A percentile compares a stretch with the other conserved stretches of the same genome.
Conservation (phyloP, 2,329 filamentous ascomycete species). For the Talaromyces sp. region DNA sequence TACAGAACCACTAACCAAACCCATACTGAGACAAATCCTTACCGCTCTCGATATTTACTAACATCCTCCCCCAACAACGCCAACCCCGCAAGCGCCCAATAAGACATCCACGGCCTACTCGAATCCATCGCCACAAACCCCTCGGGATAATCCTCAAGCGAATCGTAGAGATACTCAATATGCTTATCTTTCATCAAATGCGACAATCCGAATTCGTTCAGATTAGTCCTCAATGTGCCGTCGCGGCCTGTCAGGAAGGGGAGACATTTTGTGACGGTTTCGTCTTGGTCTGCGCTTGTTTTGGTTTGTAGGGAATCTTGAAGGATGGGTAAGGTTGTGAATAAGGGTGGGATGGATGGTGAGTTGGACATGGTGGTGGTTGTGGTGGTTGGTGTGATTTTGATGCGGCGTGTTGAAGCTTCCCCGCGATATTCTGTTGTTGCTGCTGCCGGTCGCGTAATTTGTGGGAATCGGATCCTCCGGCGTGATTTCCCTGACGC, state of each 20-base stretch:
- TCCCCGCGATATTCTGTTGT: slow-evolving; percentile 20
- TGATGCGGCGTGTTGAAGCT: slow-evolving; percentile 18
- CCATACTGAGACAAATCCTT: slow-evolving; percentile 27
- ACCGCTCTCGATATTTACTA: slow-evolving; percentile 62
- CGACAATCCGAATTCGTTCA: slow-evolving; percentile 73
- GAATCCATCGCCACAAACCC: slow-evolving; percentile 76
- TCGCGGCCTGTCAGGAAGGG: slow-evolving; percentile 60
- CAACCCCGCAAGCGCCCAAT: slow-evolving; percentile 82
- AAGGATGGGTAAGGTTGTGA: slow-evolving; percentile 57
- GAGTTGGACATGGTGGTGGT: not conserved
- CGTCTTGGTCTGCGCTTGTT: slow-evolving; percentile 66
- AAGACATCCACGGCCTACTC: slow-evolving; percentile 88
- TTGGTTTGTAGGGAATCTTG: slow-evolving; percentile 65
- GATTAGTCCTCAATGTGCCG: slow-evolving; percentile 51
- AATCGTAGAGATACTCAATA: slow-evolving; percentile 48
- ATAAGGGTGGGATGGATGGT: slow-evolving; percentile 34
- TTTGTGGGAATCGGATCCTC: slow-evolving; percentile 40
- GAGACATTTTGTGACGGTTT: slow-evolving; percentile 67
- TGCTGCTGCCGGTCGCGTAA: slow-evolving; percentile 25
- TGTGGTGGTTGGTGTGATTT: slow-evolving; percentile 3
- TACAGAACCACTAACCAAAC: not conserved
- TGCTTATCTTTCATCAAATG: slow-evolving; percentile 65
- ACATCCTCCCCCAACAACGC: slow-evolving; percentile 73
- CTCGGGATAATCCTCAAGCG: slow-evolving; percentile 62
- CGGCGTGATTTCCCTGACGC: slow-evolving; percentile 37